Evolutionary conservation across 2,329 filamentous ascomycete genomes (phyloP).

Genomic region (Ampelomyces quisqualis): DNA sequence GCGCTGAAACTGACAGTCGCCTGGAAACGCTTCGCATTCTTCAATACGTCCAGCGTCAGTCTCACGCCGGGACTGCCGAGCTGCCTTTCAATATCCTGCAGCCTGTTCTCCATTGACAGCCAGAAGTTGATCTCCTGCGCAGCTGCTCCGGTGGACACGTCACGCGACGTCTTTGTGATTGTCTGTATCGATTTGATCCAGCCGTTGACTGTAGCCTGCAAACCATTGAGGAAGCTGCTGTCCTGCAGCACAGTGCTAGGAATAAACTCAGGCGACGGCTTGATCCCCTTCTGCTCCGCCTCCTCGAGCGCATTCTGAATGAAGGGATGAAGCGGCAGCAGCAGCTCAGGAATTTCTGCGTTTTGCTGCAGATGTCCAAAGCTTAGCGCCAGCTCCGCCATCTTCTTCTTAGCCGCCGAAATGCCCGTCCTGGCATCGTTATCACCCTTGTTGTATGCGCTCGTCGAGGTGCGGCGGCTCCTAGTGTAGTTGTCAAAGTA

Average conservation of each 20-base stretch:
- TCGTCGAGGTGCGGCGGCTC: slow-evolving; percentile 47
- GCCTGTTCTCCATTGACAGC: slow-evolving; percentile 91
- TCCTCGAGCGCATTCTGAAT: slow-evolving; percentile 84
- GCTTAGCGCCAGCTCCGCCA: slow-evolving; percentile 90
- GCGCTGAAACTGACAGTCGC: slow-evolving; percentile 95
- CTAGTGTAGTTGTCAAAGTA: slow-evolving; percentile 98
- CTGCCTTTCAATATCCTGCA: slow-evolving; percentile 89
- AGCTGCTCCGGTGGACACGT: slow-evolving; percentile 74
- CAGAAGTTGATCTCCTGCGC: slow-evolving; percentile 99
- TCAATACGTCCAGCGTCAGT: slow-evolving; percentile 90
- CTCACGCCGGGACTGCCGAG: slow-evolving; percentile 84
- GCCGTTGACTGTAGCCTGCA: slow-evolving; percentile 90
- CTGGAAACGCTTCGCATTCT: slow-evolving; percentile 96
- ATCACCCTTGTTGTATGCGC: slow-evolving; percentile 71
- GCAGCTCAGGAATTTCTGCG: slow-evolving; percentile 92
- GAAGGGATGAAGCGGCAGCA: slow-evolving; percentile 81
- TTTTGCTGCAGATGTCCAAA: slow-evolving; percentile 94
- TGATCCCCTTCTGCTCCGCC: slow-evolving; percentile 64
- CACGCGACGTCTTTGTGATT: slow-evolving; percentile 90
- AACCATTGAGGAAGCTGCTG: slow-evolving; percentile 86
- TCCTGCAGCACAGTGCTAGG: slow-evolving; percentile 76
- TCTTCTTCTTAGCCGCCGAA: slow-evolving; percentile 93
- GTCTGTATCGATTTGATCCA: slow-evolving; percentile 99
- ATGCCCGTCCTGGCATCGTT: slow-evolving; percentile 92
- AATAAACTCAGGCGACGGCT: slow-evolving; percentile 76